Base-by-base conservation (phyloP, 441 rosid species). In the Brassica hybrid region DNA sequence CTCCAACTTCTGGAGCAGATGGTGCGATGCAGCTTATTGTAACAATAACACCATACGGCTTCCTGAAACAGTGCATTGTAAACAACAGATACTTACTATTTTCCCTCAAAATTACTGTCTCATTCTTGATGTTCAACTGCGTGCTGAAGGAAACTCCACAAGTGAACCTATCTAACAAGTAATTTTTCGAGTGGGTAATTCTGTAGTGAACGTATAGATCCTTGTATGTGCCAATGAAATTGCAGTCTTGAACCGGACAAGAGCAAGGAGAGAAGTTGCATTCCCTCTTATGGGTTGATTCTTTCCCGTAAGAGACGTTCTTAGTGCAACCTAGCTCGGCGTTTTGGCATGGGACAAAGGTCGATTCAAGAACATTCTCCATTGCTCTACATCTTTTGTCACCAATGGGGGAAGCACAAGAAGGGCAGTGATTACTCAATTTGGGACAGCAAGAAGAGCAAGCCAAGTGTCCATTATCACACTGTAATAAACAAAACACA, bases 281-380 rank as follows among this genome's bases (percentile, higher is more conserved):
- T 4, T 30, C 70, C 74, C 79, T 83, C 19, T 83, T 82, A 13
- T 89, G 91, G 6, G 25, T 76, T n/a, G 58, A 66, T 69, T 57
- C 85, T 79, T 78, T 72, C 73, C 83, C 69, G 25, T 74, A 88
- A 43, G 2, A 79, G 10, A 34, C 7, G 1, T 27, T 76, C 64
- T 76, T 75, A 59, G 73, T 52, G 78, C 95, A 90, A 11, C 93
- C 91, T 3, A 76, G 71, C 62, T 38, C 30, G 17, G 45, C 8
- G 73, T 87, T 81, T 36, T 3, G 82, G 86, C 95, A 88, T 2
- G 66, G 61, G 32, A 83, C 16, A 41, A 71, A 76, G 36, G 79
- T 74, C 2, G 91, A 86, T 48, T 82, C 88, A 0, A 90, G 69
- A 25, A 90, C 88, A 72, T 72, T 88, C 86, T 90, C 95, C 64